Evolutionary conservation across 345 rosid species (phyloP), one percentile per base, ranked within the genome.

Genomic region (Moringa oleifera): DNA sequence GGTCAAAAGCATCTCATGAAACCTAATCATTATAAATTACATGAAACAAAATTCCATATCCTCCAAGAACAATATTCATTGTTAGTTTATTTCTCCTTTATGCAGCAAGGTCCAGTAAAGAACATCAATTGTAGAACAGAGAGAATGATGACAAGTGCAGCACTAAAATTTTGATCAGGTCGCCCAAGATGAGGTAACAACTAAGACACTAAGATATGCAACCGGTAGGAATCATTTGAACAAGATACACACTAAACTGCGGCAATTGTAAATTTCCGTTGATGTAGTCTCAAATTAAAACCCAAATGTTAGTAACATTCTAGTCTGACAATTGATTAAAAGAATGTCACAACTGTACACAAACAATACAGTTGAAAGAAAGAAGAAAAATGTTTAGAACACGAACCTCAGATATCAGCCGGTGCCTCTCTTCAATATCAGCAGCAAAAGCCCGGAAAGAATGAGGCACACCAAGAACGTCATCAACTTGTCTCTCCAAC

Each of bases 341-440:
- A 41, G 47, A 41, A 41, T 11, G 13, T 11, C 47, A 24, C 5
- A 50, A 31, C 56, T 15, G 18, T 25, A 51, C 50, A 70, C 21
- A 41, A 20, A 3, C 54, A 68, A 24, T 24, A 11, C 55, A 55
- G 25, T 62, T 23, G 50, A 71, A 51, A 51, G 53, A 52, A 36
- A 52, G 31, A 20, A 18, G 25, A 33, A 47, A 36, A 41, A 22
- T 23, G 59, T 25, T 23, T 9, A 58, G 53, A 53, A 77, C 17
- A 56, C 79, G 37, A 61, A 90, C 97, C 97, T 85, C 97, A 20
- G 88, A 79, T 75, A 90, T 72, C 13, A 86, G 69, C 18, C 83
- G 86, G 65, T 84, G 81, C 74, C 93, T 83, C 67, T 85, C 91
- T 70, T 80, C 85, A 59, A 77, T 70, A 70, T 84, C 89, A 68